Base-by-base conservation (phyloP, 129 eudicot genomes). In the Silybum marianum region DNA sequence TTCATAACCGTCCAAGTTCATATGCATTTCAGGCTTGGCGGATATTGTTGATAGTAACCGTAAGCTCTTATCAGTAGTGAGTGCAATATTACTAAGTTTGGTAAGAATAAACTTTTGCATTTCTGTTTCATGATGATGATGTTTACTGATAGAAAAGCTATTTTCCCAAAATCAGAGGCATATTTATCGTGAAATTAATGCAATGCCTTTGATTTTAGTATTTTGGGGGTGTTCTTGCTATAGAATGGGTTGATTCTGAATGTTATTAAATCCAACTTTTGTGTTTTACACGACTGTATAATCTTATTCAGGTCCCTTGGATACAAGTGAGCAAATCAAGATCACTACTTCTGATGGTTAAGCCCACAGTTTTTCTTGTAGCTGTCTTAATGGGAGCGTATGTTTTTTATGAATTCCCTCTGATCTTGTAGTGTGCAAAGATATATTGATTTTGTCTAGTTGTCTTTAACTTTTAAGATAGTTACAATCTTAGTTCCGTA, bases 251-350 rank as follows among this genome's bases (percentile, higher is more conserved):
- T 48, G 19, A 46, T 46, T 46, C 58, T 46, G 16, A 46, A 46
- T 46, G 16, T 48, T 13, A 13, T 5, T 60, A 36, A 79, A 32
- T 71, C 71, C 78, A 80, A 39, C 44, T 80, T 80, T 72, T 65
- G 38, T 60, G 75, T 74, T 63, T 74, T n/a, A 54, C 21, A 38
- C 21, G 1, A 44, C 24, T 81, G 26, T 71, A 28, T n/a, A 36
- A 63, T 79, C 19, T 80, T 82, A 40, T 78, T 78, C 82, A 95
- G 98, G 96, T 88, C 40, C 99, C 97, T 2, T 95, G 94, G 96
- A 92, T 95, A 87, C 99, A 95, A 92, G 97, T 95, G 81, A 95
- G 99, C 85, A 95, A 88, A 90, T 92, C 99, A 72, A 86, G 99
- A 84, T 85, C 99, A 19, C 90, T 95, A 78, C 99, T 95, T 72